Base-by-base conservation (phyloP, 257 asterid species). In the Marsdenia floribunda region DNA sequence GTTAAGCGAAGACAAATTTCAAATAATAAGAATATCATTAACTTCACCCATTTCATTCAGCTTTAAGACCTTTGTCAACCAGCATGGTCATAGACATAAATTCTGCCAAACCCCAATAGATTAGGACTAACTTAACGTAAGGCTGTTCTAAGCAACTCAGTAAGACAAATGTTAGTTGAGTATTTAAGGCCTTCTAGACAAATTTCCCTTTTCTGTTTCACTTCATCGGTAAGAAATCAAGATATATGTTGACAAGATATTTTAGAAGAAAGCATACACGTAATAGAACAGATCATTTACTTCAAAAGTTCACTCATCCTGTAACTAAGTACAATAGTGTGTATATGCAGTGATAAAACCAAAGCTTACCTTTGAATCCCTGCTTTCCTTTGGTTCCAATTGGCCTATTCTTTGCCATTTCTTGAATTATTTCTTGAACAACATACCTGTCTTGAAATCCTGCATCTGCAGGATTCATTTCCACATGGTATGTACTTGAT, bases 391-490 rank as follows among this genome's bases (percentile, higher is more conserved):
- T 92, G 22, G 88, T 80, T 84, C 92, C 98, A 82, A 95, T 88
- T 12, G 97, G 96, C 81, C 99, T 88, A 82, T 89, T 92, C 82
- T 87, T 95, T 15, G 99, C 99, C 98, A 95, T 95, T 81, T 92
- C 98, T 83, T 95, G 92, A 70, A 95, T 95, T 50, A 95, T 83
- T 90, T 95, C 98, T 83, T 95, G 98, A 84, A 95, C 99, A 71
- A 95, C 97, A 76, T 95, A 92, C 33, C 97, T 80, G 80, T 95
- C 99, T 79, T 86, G 96, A 88, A 94, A 94, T 76, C 98, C 98
- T 38, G 98, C 98, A 84, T 92, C 94, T 68, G 97, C 86, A 14
- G 99, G 99, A 86, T 82, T 95, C 87, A 95, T 74, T 82, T 95
- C 99, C 71, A 95, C 94, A 75, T 95, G 99, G 84, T 92, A 88